These are phyloP conservation scores for Colletotrichum lini DNA, from an alignment of 2,329 filamentous ascomycete species.

Conservation along the genomic window DNA sequence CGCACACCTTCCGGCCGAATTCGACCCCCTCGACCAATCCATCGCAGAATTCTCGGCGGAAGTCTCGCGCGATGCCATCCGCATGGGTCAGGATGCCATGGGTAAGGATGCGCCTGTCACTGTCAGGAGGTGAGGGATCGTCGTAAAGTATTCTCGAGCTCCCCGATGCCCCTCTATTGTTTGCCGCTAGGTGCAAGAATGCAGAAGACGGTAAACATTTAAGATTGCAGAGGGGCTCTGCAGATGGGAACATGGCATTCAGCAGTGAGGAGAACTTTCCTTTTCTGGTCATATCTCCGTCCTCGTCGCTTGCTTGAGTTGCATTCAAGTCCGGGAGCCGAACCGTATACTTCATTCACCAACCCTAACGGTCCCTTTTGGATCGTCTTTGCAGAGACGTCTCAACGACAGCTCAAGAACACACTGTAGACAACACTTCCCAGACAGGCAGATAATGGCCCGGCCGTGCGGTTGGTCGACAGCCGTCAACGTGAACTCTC, in stretches of 20 bases:
- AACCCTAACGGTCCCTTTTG: constrained; percentile 7
- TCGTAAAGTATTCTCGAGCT: constrained; percentile 35
- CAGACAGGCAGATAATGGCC: constrained; percentile 42
- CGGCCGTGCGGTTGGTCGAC: constrained; percentile 40
- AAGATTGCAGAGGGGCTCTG: constrained; percentile 43
- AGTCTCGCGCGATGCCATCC: constrained; percentile 38
- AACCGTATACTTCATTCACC: constrained; percentile 15
- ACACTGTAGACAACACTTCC: constrained; percentile 45
- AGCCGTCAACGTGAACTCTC: constrained; percentile 37
- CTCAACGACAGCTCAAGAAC: constrained; percentile 31
- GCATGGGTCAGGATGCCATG: constrained; percentile 33
- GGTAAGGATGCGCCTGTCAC: constrained; percentile 41
- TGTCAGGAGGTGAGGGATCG: constrained; percentile 39
- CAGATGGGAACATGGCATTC: constrained; percentile 38
- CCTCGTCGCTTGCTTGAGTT: constrained; percentile 17
- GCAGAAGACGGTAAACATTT: constrained; percentile 42
- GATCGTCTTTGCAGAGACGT: constrained; percentile 44
- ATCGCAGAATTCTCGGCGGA: constrained; percentile 22
- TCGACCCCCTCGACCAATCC: constrained; percentile 24
- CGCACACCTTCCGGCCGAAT: constrained; percentile 27
- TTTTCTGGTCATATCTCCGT: constrained; percentile 24
- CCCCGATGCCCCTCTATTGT: constrained; percentile 37
- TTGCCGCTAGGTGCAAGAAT: constrained; percentile 35
- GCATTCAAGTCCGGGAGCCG: constrained; percentile 28
- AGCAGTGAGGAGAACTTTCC: constrained; percentile 29